phyloP scores from a whole-genome alignment of 148 eudicot genomes.

The Silene conica region DNA sequence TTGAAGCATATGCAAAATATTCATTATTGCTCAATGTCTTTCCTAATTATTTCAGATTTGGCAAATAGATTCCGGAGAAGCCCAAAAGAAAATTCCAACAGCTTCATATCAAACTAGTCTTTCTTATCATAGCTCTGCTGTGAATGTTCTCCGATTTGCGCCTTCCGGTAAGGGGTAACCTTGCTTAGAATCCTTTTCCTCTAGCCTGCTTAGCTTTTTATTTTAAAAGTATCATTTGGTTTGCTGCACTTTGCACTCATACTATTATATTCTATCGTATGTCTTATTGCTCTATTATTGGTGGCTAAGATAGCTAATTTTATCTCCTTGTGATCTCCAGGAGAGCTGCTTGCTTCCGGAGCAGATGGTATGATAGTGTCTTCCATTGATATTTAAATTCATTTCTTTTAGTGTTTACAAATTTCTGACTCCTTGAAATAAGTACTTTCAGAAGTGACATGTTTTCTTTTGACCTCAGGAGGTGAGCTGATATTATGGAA shows the following conservation, averaged over 20 bases:
- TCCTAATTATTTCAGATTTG: constrained; percentile 52
- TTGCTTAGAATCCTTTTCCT: neutral
- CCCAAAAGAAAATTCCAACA: constrained; percentile 55
- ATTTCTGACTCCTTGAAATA: constrained; percentile 6
- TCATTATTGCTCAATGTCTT: constrained; percentile 5
- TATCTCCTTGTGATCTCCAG: constrained; percentile 41
- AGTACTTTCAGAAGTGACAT: constrained; percentile 6
- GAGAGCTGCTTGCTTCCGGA: constrained; percentile 88
- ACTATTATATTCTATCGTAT: neutral
- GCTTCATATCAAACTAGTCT: constrained; percentile 72
- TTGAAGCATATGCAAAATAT: neutral
- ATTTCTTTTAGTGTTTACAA: neutral
- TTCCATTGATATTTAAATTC: neutral
- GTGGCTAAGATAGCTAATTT: constrained; percentile 9
- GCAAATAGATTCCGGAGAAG: constrained; percentile 55
- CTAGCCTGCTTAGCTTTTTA: neutral
- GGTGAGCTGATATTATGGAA: constrained; percentile 93
- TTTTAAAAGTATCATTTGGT: neutral
- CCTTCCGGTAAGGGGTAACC: constrained; percentile 58
- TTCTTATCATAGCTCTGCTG: constrained; percentile 87
- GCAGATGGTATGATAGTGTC: constrained; percentile 77
- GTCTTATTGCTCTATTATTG: neutral
- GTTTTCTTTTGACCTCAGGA: constrained; percentile 43
- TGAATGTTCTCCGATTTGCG: constrained; percentile 85
- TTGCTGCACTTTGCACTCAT: neutral